These are phyloP conservation scores for Metschnikowia reukaufii DNA, from an alignment of 805 yeast genomes.

Conservation along the genomic window DNA sequence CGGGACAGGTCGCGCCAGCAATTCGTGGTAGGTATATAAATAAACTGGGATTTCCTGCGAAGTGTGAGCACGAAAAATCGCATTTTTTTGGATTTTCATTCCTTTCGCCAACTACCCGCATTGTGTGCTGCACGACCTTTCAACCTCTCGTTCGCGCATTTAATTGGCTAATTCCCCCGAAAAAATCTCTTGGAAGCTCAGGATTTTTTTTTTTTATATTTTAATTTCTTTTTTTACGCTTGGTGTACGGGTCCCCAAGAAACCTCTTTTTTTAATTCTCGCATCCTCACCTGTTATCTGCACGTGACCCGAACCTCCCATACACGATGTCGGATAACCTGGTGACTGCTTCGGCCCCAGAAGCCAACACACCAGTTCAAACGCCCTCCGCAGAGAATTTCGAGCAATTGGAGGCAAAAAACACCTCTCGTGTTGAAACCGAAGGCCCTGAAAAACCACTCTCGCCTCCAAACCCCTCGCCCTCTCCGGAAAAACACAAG, in stretches of 20 bases:
- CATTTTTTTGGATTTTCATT: slow-evolving; percentile 16
- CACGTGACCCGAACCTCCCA: slow-evolving; percentile 18
- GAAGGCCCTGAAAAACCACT: slow-evolving; percentile 37
- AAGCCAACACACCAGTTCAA: slow-evolving; percentile 40
- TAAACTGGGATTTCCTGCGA: slow-evolving; percentile 23
- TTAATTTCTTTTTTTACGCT: neutral
- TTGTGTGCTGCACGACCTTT: slow-evolving; percentile 18
- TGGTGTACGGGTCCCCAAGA: slow-evolving; percentile 14
- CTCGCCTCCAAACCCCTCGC: slow-evolving; percentile 48
- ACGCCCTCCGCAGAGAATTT: slow-evolving; percentile 38
- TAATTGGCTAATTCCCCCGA: slow-evolving; percentile 8
- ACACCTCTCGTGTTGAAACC: slow-evolving; percentile 11
- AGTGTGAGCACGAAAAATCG: slow-evolving; percentile 17
- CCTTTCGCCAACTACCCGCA: slow-evolving; percentile 14
- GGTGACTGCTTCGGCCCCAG: slow-evolving; percentile 24
- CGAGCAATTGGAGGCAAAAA: slow-evolving; percentile 22
- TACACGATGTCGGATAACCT: slow-evolving; percentile 28
- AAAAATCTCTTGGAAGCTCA: neutral
- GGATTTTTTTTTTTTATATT: neutral
- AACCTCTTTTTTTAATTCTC: neutral
- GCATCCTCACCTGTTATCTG: slow-evolving; percentile 3
- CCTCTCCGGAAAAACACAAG: slow-evolving; percentile 39
- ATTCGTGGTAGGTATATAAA: slow-evolving; percentile 22
- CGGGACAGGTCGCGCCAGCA: slow-evolving; percentile 21
- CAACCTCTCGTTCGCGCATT: slow-evolving; percentile 2